These are phyloP conservation scores for Solanum dulcamara DNA, from an alignment of 257 asterid genomes.

Conservation along the genomic window DNA sequence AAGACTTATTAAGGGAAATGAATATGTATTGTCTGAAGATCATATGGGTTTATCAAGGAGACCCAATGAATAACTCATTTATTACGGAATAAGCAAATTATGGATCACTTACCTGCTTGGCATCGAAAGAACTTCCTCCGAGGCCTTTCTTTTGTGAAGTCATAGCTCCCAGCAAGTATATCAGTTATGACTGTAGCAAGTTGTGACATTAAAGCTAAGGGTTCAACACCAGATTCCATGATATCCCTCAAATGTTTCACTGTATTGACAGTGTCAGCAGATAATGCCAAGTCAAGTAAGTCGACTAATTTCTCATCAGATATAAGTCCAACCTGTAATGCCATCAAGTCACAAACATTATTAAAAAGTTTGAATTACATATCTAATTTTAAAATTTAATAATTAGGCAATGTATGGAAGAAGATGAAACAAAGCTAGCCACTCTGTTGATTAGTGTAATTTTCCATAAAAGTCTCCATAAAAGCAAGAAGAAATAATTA, in stretches of 20 bases:
- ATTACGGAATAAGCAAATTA: not conserved
- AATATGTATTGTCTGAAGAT: not conserved
- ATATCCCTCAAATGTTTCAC: slow-evolving; percentile 90
- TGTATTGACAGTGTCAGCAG: slow-evolving; percentile 92
- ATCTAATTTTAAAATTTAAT: not conserved
- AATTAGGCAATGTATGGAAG: not conserved
- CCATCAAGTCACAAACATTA: not conserved
- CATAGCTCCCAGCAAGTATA: slow-evolving; percentile 88
- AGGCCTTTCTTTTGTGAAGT: slow-evolving; percentile 52
- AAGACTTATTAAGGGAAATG: not conserved
- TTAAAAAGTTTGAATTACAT: not conserved
- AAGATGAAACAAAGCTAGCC: not conserved
- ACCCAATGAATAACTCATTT: not conserved
- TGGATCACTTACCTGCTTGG: slow-evolving; percentile 45
- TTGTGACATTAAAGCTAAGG: slow-evolving; percentile 93
- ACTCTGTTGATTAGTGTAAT: not conserved
- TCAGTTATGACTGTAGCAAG: slow-evolving; percentile 94
- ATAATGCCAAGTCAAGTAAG: slow-evolving; percentile 88
- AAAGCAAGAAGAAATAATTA: not conserved
- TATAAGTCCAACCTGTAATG: slow-evolving; percentile 78
- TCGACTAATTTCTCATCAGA: slow-evolving; percentile 91
- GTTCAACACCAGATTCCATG: slow-evolving; percentile 94
- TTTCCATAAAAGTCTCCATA: not conserved
- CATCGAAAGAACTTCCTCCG: slow-evolving; percentile 71
- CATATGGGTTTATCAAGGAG: not conserved